Conservation (phyloP, 768 basidiomycete species). For the Suillus subluteus region DNA sequence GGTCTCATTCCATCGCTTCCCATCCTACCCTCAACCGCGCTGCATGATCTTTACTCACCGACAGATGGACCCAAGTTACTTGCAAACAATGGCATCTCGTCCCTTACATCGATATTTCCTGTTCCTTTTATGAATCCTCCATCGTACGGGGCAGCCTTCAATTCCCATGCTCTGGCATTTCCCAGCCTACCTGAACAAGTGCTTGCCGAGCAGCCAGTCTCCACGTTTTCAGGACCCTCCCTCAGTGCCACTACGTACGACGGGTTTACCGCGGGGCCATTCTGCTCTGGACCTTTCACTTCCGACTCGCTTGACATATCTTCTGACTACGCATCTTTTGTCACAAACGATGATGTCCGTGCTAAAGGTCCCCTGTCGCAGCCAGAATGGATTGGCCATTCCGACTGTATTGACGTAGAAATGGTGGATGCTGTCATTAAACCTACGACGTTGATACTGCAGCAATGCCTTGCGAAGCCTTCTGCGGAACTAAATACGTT, state of each 20-base stretch:
- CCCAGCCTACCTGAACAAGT: not conserved
- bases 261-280: not conserved
- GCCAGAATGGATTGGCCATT: not conserved
- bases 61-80: not conserved
- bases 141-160: not conserved
- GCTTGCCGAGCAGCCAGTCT: not conserved
- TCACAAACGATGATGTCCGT: not conserved
- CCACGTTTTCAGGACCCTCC: not conserved
- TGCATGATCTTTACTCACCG: not conserved
- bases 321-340: not conserved
- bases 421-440: not conserved
- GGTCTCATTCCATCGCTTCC: not conserved
- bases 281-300: not conserved
- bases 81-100: not conserved
- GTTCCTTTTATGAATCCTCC: not conserved
- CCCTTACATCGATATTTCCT: not conserved
- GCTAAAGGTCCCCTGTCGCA: not conserved
- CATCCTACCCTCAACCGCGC: not conserved
- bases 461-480: not conserved
- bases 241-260: not conserved
- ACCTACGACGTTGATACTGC: no score
- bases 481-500: no score
- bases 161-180: not conserved
- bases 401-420: not conserved
- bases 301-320: not conserved